Evolutionary conservation across 805 yeast species (phyloP), one percentile per base, ranked within the genome.

Genomic region (Yamadazyma phyllophila): DNA sequence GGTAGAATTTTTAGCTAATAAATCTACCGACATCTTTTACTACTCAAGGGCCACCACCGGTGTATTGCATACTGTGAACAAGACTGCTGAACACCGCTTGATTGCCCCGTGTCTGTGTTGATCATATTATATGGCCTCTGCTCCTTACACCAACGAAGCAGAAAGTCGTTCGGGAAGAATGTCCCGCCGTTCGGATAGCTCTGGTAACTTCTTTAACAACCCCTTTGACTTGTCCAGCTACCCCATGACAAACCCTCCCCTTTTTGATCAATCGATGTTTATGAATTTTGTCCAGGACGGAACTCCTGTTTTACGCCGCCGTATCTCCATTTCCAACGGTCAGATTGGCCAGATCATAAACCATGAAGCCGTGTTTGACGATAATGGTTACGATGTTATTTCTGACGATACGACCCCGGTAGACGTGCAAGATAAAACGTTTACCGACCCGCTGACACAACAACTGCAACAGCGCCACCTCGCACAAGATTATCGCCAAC

Each of bases 261-360:
- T 74, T 26, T 67, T 72, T 49, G 79, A 74, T 49, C 64, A 73
- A 4, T 64, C 73, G 24, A 67, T 69, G 66, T 57, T 63, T 53
- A 47, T 69, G 24, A 69, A 71, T 15, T 61, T 57, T 46, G 42
- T 52, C 17, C 52, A 62, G 33, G 69, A 58, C 32, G 67, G 67
- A n/a, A 62, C 64, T 1, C 55, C 57, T 6, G 59, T 69, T 15
- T 57, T 76, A 38, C 69, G 84, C 58, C 71, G 94, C 60, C 75
- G 95, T 59, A 82, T 86, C 2, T 85, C 94, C 36, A 86, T 86
- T 43, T 84, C 92, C 9, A 86, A 86, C 64, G 95, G 95, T 57
- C 95, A 86, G 58, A 86, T 86, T 52, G 87, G 90, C 39, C 95
- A 86, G 58, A 77, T 86, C 30, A 75, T 80, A 36, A 70, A 62